Base-by-base conservation (phyloP, 2,329 filamentous ascomycete genomes). In the Fonsecaea erecta region DNA sequence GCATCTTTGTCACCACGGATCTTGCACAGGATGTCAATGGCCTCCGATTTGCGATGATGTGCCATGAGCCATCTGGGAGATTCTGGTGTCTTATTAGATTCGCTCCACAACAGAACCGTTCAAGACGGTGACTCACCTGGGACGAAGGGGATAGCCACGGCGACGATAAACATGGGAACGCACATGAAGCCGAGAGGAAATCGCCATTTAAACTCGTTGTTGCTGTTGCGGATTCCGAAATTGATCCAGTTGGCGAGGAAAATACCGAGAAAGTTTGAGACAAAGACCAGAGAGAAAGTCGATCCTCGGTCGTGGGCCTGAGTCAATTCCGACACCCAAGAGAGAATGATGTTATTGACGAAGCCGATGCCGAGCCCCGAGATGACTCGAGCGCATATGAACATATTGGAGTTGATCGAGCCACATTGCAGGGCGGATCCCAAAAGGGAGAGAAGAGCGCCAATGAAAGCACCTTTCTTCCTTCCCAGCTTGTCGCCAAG, bases 31-130 rank as follows among this genome's bases (percentile, higher is more conserved):
- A 79, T 77, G 4, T 74, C 73, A 57, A 79, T 71, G 18, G 77
- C 75, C 55, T 77, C 72, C 1, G 69, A 61, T 14, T 73, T 71
- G 32, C 72, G 73, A 26, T 72, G 70, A 48, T 78, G 77, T 48
- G 75, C 74, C 63, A 78, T 77, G 56, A 79, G 74, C 77, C 77
- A 78, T 66, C 77, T 75, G 37, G 81, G 81, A 18, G 78, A 80
- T 62, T 83, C 64, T 66, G 26, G 55, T 21, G 16, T 11, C 51
- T 53, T 53, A n/a, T 53, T 30, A 53, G 26, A 53, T 53, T n/a
- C 51, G 30, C 32, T 48, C 51, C 26, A 32, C 24, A 53, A 1
- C 24, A 3, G 37, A 37, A 46, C 8, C 21, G 28, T 4, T 51
- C 8, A 43, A 43, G 52, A 48, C 11, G 11, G 34, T n/a, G 40